Percentiles rank a stretch among this genome's conserved stretches.
Evolutionary conservation across 1,284 basidiomycete genomes (phyloP).

Genomic region (Leccinum subfulvum): DNA sequence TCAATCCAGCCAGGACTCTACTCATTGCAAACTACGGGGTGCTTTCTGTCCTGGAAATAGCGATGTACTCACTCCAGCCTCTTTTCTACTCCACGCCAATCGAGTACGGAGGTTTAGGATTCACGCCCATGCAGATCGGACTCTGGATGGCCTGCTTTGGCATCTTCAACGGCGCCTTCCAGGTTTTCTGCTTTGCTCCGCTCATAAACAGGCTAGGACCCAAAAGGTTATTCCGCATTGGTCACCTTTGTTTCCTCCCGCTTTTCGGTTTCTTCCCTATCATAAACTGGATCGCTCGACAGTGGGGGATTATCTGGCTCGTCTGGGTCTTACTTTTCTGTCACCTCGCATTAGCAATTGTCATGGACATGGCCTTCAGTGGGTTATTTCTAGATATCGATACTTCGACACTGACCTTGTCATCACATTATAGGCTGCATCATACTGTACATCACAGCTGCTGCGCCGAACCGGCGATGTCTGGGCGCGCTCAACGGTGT

Average conservation of each 20-base stretch:
- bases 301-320: conserved; percentile 26
- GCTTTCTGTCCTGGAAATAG: conserved; percentile 59
- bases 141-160: conserved; percentile 51
- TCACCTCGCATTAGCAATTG: conserved; percentile 21
- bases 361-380: conserved; percentile 33
- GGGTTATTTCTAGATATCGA: conserved; percentile 3
- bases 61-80: conserved; percentile 53
- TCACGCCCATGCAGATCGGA: conserved; percentile 52
- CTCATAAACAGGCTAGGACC: conserved; percentile 50
- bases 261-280: conserved; percentile 56
- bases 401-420: conserved; percentile 4
- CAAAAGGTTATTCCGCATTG: conserved; percentile 48
- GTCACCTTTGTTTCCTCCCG: conserved; percentile 47
- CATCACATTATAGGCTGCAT: conserved; percentile 13
- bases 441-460: conserved; percentile 33
- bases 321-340: conserved; percentile 25
- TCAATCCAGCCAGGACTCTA: conserved; percentile 49
- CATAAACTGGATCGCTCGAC: conserved; percentile 43
- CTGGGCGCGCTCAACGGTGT: conserved; percentile 55
- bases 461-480: conserved; percentile 32
- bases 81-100: conserved; percentile 65
- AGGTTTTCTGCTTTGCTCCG: conserved; percentile 54
- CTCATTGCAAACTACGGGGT: conserved; percentile 60
- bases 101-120: conserved; percentile 58
- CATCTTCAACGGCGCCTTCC: conserved; percentile 50